Conservation (phyloP, 495 filamentous ascomycete species). For the Hypoxylon cercidicola region DNA sequence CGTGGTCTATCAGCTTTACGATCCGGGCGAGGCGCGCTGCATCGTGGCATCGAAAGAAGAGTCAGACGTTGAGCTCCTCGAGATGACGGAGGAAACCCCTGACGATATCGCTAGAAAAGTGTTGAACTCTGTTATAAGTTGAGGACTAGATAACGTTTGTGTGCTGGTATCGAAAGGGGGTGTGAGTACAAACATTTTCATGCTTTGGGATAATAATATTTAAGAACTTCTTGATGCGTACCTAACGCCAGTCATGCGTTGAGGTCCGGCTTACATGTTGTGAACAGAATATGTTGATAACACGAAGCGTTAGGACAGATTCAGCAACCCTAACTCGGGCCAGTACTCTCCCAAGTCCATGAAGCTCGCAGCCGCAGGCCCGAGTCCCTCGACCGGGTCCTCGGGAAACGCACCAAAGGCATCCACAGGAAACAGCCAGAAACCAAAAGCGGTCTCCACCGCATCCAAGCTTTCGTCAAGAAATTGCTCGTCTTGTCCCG, state of each 20-base stretch:
- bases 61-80: slow-evolving; percentile 37
- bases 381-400: background rate
- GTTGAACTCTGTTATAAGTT: background rate
- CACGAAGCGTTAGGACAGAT: slow-evolving; percentile 1
- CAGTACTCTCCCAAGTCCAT: slow-evolving; percentile 8
- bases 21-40: slow-evolving; percentile 39
- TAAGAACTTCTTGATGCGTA: no score
- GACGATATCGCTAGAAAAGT: slow-evolving; percentile 26
- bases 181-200: no score
- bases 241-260: no score
- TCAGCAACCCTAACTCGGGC: slow-evolving; percentile 6
- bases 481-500: background rate
- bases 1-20: slow-evolving; percentile 40
- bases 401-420: slow-evolving; percentile 5
- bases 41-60: slow-evolving; percentile 35
- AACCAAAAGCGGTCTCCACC: slow-evolving; percentile 23
- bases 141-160: no score
- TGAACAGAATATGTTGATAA: no score
- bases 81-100: slow-evolving; percentile 33
- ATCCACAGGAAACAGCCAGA: slow-evolving; percentile 38
- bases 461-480: background rate
- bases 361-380: background rate
- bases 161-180: no score
- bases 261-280: no score
- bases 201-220: no score